Conservation (phyloP, 768 basidiomycete genomes). For the Podaxis pistillaris region DNA sequence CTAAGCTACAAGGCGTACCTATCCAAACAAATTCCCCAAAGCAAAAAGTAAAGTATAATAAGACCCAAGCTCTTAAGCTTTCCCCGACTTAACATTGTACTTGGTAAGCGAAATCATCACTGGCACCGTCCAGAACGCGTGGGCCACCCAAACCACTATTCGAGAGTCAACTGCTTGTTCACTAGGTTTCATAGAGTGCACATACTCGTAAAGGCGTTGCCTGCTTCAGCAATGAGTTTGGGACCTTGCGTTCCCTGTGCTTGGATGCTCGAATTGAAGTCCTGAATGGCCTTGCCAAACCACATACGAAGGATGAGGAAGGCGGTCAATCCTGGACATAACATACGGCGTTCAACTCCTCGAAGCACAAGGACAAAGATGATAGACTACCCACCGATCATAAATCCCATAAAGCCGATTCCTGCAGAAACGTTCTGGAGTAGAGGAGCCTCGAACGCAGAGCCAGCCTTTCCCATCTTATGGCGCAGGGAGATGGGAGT, state of each 20-base stretch:
- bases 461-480: constrained; percentile 52
- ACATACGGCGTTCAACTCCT: neutral
- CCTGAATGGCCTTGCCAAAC: constrained; percentile 76
- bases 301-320: constrained; percentile 77
- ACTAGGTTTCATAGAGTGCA: constrained; percentile 15
- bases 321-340: constrained; percentile 53
- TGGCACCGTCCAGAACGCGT: constrained; percentile 71
- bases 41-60: neutral
- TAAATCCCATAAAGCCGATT: constrained; percentile 75
- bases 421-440: constrained; percentile 64
- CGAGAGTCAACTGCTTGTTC: neutral
- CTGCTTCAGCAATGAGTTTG: constrained; percentile 55
- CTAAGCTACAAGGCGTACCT: neutral
- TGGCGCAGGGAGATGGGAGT: constrained; percentile 65
- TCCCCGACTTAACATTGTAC: constrained; percentile 52
- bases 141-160: constrained; percentile 77
- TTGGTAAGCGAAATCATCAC: constrained; percentile 68
- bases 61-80: constrained; percentile 4
- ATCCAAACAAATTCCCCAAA: neutral
- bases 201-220: constrained; percentile 77
- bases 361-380: neutral
- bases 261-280: constrained; percentile 67
- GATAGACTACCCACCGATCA: constrained; percentile 50
- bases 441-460: constrained; percentile 51
- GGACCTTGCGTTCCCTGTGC: constrained; percentile 53